phyloP scores from a whole-genome alignment of 139 green algal genomes.

The Micractinium sp. region DNA sequence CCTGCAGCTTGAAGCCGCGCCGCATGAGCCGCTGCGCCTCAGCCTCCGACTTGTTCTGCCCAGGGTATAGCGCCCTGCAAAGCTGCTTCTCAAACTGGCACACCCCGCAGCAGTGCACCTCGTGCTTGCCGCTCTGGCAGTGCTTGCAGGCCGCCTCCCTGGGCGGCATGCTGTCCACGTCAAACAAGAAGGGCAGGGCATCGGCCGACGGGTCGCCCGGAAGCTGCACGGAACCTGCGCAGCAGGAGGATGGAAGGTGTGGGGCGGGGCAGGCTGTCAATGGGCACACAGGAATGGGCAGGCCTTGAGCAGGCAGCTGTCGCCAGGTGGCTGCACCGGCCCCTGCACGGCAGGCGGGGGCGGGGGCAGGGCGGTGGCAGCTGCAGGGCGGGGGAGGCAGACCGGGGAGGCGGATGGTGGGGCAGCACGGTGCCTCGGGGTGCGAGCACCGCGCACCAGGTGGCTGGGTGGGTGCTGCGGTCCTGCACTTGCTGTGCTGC shows the following conservation, averaged over 20 bases:
- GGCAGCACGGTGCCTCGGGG: not conserved
- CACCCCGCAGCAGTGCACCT: constrained; percentile 16
- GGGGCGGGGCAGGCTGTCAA: not conserved
- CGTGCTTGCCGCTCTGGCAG: not conserved
- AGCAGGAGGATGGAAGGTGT: not conserved
- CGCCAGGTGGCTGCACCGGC: too few species aligned
- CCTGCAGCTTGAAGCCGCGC: not conserved
- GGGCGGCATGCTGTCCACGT: not conserved
- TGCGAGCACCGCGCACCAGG: too few species aligned
- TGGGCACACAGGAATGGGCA: too few species aligned
- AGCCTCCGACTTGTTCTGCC: not conserved
- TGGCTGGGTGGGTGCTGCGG: too few species aligned
- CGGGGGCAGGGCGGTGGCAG: too few species aligned
- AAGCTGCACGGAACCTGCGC: not conserved
- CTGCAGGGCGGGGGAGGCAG: too few species aligned
- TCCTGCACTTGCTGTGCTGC: not conserved
- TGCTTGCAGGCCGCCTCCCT: not conserved
- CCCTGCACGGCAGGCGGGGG: too few species aligned
- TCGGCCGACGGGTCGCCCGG: too few species aligned
- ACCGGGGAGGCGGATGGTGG: not conserved
- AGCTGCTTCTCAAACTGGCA: constrained; percentile 12
- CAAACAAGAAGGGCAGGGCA: constrained; percentile 23
- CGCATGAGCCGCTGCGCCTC: not conserved
- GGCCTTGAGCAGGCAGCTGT: too few species aligned
- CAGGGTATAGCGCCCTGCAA: not conserved